A percentile compares a stretch with the other conserved stretches of the same genome.
phyloP scores from a whole-genome alignment of 176 grass and related monocot genomes.

The Urochloa ruziziensis region DNA sequence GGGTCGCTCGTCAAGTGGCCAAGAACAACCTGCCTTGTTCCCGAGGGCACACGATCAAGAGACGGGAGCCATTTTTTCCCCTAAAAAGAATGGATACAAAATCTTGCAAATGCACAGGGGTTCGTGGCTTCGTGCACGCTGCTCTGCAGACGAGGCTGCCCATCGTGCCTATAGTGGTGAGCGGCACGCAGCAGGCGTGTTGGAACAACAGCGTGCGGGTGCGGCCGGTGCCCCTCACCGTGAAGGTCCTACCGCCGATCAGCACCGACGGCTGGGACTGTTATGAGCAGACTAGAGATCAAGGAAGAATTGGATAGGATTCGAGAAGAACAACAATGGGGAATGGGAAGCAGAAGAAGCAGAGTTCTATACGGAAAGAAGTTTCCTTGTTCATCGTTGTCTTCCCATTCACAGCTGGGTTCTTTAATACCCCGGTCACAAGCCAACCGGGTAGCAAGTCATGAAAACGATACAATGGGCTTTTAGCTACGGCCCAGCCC shows the following conservation, averaged over 20 bases:
- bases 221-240: constrained; percentile 42
- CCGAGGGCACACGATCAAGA: constrained; percentile 59
- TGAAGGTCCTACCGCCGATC: constrained; percentile 47
- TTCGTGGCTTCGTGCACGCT: constrained; percentile 56
- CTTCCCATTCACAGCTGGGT: too few species aligned
- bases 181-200: constrained; percentile 49
- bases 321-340: too few species aligned
- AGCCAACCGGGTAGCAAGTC: too few species aligned
- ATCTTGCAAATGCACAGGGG: constrained; percentile 32
- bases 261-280: constrained; percentile 44
- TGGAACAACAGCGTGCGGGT: constrained; percentile 50
- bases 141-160: constrained; percentile 51
- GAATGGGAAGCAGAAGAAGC: too few species aligned
- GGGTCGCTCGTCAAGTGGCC: constrained; percentile 32
- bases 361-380: too few species aligned
- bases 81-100: background rate
- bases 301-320: too few species aligned
- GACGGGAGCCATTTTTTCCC: constrained; percentile 34
- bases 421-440: too few species aligned
- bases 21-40: constrained; percentile 54
- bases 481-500: too few species aligned
- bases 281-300: too few species aligned
- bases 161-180: constrained; percentile 48
- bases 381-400: too few species aligned
- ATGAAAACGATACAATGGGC: too few species aligned